Conservation (phyloP, 2,329 filamentous ascomycete genomes). For the Exophiala xenobiotica region DNA sequence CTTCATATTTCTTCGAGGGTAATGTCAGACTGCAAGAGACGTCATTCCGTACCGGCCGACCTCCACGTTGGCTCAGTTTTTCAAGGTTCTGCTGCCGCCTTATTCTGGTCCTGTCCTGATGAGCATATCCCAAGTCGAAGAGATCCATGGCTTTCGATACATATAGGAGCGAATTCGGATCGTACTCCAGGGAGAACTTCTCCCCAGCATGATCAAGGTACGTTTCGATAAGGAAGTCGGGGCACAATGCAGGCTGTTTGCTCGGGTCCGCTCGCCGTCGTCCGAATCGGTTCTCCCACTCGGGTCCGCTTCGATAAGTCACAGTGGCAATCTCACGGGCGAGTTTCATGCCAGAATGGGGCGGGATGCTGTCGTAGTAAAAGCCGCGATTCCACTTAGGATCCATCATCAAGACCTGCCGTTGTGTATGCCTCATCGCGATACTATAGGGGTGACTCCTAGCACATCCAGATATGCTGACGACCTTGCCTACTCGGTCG, state of each 20-base stretch:
- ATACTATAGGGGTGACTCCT: conserved; percentile 96
- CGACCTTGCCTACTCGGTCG: conserved; percentile 74
- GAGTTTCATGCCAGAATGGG: conserved; percentile 96
- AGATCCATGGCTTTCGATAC: conserved; percentile 99
- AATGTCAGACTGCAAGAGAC: conserved; percentile 75
- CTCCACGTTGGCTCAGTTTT: conserved; percentile 49
- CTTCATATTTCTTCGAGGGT: conserved; percentile 80
- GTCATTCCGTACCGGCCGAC: conserved; percentile 39
- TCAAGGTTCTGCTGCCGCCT: conserved; percentile 63
- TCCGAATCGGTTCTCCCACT: conserved; percentile 96
- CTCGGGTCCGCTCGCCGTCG: conserved; percentile 79
- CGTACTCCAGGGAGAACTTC: conserved; percentile 96
- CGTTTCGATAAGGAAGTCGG: conserved; percentile 96
- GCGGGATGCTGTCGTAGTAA: conserved; percentile 83
- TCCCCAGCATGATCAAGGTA: conserved; percentile 97
- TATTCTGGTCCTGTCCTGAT: conserved; percentile 62
- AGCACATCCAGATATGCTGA: conserved; percentile 89
- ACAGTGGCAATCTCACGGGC: conserved; percentile 96
- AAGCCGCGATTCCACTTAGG: conserved; percentile 94
- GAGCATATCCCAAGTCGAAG: conserved; percentile 79
- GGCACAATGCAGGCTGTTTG: conserved; percentile 88
- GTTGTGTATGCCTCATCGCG: conserved; percentile 95
- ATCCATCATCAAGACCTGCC: conserved; percentile 98
- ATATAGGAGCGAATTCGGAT: conserved; percentile 91
- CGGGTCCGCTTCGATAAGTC: conserved; percentile 91